Percentiles rank a stretch among this genome's conserved stretches.
Evolutionary conservation across 2,329 filamentous ascomycete species (phyloP).

Genomic region (Clonostachys rhizophaga): DNA sequence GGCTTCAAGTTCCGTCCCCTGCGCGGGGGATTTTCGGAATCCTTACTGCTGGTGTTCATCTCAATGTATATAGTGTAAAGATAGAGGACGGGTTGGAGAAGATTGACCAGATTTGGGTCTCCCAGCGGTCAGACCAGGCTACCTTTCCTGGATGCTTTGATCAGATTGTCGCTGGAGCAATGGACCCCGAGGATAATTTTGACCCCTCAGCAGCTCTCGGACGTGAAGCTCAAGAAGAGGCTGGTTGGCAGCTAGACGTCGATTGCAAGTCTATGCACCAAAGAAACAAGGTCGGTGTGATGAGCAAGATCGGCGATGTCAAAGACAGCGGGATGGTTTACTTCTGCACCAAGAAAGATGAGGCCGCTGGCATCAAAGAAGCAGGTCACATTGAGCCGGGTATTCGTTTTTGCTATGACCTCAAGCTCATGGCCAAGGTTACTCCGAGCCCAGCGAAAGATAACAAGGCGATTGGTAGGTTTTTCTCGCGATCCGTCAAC

Average conservation of each 20-base stretch:
- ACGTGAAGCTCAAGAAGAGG: slow-evolving; percentile 26
- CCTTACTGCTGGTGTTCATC: slow-evolving; percentile 26
- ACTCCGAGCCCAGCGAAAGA: slow-evolving; percentile 5
- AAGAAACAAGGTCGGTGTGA: background rate
- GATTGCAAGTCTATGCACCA: background rate
- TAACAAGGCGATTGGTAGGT: slow-evolving; percentile 18
- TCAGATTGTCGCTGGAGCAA: slow-evolving; percentile 27
- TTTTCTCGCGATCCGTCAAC: slow-evolving; percentile 17
- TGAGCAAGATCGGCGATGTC: slow-evolving; percentile 12
- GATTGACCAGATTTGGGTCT: slow-evolving; percentile 21
- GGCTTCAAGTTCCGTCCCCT: slow-evolving; percentile 21
- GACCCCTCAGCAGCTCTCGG: slow-evolving; percentile 17
- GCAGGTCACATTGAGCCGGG: slow-evolving; percentile 27
- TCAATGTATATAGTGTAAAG: slow-evolving; percentile 22
- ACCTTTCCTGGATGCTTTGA: slow-evolving; percentile 27
- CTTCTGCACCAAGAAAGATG: slow-evolving; percentile 26
- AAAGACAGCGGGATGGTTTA: slow-evolving; percentile 15
- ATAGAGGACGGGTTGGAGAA: slow-evolving; percentile 10
- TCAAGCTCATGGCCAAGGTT: slow-evolving; percentile 13
- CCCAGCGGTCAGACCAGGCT: slow-evolving; percentile 17
- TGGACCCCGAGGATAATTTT: slow-evolving; percentile 19
- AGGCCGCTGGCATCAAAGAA: slow-evolving; percentile 15
- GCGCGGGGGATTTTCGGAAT: slow-evolving; percentile 26
- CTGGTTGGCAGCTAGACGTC: slow-evolving; percentile 9
- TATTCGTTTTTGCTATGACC: slow-evolving; percentile 28